Evolutionary conservation across 2,329 filamentous ascomycete species (phyloP).

Genomic region (Ceratocystis eucalypticola): DNA sequence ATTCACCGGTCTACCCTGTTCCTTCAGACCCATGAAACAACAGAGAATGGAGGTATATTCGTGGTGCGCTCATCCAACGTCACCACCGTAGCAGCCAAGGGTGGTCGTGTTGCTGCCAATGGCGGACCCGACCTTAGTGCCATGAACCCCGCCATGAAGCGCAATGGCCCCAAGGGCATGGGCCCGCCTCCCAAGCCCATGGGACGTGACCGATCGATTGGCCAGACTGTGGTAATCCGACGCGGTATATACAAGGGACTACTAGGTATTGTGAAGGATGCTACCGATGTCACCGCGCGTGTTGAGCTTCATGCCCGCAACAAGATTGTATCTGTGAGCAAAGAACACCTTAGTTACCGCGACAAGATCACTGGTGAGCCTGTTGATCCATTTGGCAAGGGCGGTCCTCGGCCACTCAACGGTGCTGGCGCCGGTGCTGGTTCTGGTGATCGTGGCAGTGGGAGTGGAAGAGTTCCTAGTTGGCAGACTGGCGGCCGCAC

Average conservation of each 20-base stretch:
- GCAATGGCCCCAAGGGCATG: conserved; percentile 39
- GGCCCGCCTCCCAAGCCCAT: conserved; percentile 63
- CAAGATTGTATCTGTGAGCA: conserved; percentile 76
- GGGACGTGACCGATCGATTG: conserved; percentile 69
- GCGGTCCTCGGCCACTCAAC: conserved; percentile 26
- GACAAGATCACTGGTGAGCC: conserved; percentile 67
- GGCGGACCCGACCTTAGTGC: conserved; percentile 67
- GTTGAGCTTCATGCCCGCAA: conserved; percentile 91
- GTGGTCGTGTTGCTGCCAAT: conserved; percentile 53
- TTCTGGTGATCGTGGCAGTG: conserved; percentile 33
- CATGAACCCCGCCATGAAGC: conserved; percentile 84
- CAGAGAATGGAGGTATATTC: conserved; percentile 80
- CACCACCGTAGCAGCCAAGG: conserved; percentile 85
- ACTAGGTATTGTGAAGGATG: conserved; percentile 88
- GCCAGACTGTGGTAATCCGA: conserved; percentile 79
- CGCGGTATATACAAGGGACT: conserved; percentile 86
- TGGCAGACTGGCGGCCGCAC: conserved; percentile 58
- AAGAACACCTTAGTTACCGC: conserved; percentile 70
- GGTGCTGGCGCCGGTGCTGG: conserved; percentile 34
- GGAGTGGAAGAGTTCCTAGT: conserved; percentile 34
- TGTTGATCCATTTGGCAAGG: conserved; percentile 53
- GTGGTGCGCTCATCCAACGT: conserved; percentile 78
- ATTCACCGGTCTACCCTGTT: conserved; percentile 90
- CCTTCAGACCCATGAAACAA: conserved; percentile 68
- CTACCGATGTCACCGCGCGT: conserved; percentile 70